Evolutionary conservation across 139 green algal species (phyloP).

Genomic region (Chlamydomonas applanata): DNA sequence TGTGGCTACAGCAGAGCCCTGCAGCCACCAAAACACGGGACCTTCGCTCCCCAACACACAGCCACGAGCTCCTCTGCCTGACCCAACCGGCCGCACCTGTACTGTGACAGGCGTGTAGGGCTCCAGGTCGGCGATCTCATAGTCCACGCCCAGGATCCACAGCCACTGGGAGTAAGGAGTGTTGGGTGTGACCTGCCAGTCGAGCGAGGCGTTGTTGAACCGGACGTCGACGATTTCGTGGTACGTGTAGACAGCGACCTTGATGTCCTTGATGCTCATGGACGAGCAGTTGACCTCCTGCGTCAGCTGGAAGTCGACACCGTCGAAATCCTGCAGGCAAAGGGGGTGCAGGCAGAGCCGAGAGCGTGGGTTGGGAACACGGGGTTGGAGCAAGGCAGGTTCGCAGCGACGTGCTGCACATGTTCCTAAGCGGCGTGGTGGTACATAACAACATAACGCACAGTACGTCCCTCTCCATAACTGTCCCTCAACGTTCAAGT

Average conservation of each 20-base stretch:
- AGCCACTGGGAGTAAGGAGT: constrained; percentile 20
- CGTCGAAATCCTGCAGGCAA: constrained; percentile 17
- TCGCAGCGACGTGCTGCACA: no score
- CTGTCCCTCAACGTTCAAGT: no score
- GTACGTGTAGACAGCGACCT: constrained; percentile 10
- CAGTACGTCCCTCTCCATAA: no score
- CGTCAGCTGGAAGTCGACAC: constrained; percentile 11
- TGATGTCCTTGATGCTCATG: constrained; percentile 22
- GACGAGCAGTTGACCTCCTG: constrained; percentile 23
- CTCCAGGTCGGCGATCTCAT: constrained; percentile 1
- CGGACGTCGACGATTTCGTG: constrained; percentile 4
- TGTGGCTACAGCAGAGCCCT: no score
- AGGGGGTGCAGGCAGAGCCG: no score
- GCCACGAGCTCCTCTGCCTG: not conserved
- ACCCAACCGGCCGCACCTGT: not conserved
- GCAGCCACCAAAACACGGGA: no score
- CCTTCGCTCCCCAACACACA: no score
- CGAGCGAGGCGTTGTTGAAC: constrained; percentile 12
- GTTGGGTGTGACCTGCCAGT: constrained; percentile 29
- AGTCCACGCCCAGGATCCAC: constrained; percentile 32
- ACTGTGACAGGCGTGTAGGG: constrained; percentile 13
- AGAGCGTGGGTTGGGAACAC: no score
- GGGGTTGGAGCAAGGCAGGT: no score
- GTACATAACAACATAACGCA: no score
- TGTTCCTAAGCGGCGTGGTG: no score